These are phyloP conservation scores for Hygrophorus russula DNA, from an alignment of 768 basidiomycete species.

Conservation along the genomic window DNA sequence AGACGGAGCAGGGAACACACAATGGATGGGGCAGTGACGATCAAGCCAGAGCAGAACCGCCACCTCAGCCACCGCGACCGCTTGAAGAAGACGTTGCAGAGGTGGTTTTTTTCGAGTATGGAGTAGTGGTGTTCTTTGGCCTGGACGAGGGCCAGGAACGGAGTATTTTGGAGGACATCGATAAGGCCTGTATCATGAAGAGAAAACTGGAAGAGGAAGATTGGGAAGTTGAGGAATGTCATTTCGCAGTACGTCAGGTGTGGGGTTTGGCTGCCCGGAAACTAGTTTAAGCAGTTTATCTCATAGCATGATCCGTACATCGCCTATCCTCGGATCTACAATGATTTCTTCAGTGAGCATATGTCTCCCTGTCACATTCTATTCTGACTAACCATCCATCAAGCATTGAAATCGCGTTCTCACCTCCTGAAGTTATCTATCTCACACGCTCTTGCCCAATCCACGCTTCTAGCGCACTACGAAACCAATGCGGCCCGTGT, in stretches of 20 bases:
- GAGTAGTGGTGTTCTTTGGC: constrained; percentile 90
- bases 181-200: constrained; percentile 57
- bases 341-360: constrained; percentile 86
- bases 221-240: constrained; percentile 93
- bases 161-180: constrained; percentile 76
- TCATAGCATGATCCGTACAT: constrained; percentile 73
- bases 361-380: not conserved
- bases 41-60: constrained; percentile 2
- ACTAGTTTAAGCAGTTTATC: constrained; percentile 3
- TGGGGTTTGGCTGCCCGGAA: constrained; percentile 4
- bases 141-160: constrained; percentile 69
- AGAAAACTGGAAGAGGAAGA: constrained; percentile 49
- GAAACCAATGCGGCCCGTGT: constrained; percentile 71
- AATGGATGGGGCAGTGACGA: constrained; percentile 10
- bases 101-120: constrained; percentile 75
- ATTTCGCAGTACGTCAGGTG: constrained; percentile 70
- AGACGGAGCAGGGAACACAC: constrained; percentile 6
- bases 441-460: constrained; percentile 89
- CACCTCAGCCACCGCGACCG: constrained; percentile 8
- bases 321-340: constrained; percentile 84
- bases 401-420: constrained; percentile 86
- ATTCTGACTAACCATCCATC: constrained; percentile 2
- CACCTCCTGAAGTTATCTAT: constrained; percentile 89
- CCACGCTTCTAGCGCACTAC: constrained; percentile 82
- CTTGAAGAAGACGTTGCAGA: constrained; percentile 52